Percentiles rank a stretch among this genome's conserved stretches.
These are phyloP conservation scores for Rhodotorula sphaerocarpa DNA, from an alignment of 768 basidiomycete genomes.

Conservation along the genomic window DNA sequence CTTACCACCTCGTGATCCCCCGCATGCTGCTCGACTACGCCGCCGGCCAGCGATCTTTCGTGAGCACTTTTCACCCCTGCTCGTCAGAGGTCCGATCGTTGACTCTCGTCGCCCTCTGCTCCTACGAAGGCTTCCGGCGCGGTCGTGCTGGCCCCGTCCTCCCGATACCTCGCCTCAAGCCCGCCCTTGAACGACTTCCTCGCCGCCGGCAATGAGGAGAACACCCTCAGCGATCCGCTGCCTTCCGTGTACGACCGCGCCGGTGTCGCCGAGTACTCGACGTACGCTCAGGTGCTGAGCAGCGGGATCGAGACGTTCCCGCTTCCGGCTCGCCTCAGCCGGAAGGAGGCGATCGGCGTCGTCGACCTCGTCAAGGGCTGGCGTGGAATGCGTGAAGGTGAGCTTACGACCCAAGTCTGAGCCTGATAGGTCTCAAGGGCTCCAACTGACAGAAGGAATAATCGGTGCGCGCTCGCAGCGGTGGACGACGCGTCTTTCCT, in stretches of 20 bases:
- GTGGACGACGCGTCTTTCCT: constrained; percentile 32
- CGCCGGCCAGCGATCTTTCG: constrained; percentile 20
- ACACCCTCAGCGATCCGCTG: not conserved
- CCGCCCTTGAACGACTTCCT: constrained; percentile 22
- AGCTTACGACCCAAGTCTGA: too few species aligned
- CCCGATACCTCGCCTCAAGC: not conserved
- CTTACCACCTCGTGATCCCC: constrained; percentile 29
- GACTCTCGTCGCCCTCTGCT: not conserved
- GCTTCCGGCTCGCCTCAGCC: constrained; percentile 8
- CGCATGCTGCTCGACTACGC: constrained; percentile 29
- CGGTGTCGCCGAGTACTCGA: not conserved
- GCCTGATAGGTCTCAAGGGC: too few species aligned
- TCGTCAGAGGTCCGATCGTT: not conserved
- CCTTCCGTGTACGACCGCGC: constrained; percentile 6
- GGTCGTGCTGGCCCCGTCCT: constrained; percentile 15
- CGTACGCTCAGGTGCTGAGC: constrained; percentile 1
- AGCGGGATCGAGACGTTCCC: constrained; percentile 1
- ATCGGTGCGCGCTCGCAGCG: too few species aligned
- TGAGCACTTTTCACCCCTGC: not conserved
- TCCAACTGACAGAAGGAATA: too few species aligned
- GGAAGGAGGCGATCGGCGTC: constrained; percentile 26
- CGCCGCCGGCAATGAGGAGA: not conserved
- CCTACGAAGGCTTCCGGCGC: constrained; percentile 1
- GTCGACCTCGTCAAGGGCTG: constrained; percentile 17
- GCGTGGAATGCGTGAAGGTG: constrained; percentile 20